These are phyloP conservation scores for Coleophoma cylindrospora DNA, from an alignment of 2,329 filamentous ascomycete species.

Conservation along the genomic window DNA sequence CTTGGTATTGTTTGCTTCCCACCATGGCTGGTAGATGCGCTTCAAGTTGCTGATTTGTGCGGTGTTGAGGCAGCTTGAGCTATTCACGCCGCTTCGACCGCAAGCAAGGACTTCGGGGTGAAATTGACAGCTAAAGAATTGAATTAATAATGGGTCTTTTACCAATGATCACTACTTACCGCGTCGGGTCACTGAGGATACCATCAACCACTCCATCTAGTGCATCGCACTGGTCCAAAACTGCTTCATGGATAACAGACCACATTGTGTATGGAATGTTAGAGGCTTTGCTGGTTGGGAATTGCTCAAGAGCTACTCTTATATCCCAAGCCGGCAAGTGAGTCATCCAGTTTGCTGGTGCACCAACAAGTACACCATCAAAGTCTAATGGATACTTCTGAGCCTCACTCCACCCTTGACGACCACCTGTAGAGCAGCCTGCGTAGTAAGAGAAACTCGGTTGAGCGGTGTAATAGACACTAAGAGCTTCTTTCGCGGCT, in stretches of 20 bases:
- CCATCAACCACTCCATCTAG: constrained; percentile 43
- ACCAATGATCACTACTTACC: neutral
- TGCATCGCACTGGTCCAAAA: constrained; percentile 42
- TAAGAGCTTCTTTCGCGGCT: neutral
- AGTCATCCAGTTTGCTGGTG: constrained; percentile 22
- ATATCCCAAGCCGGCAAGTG: constrained; percentile 3
- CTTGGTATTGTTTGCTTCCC: constrained; percentile 33
- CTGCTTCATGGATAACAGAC: constrained; percentile 28
- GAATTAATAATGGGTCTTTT: neutral
- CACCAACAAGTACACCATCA: constrained; percentile 39
- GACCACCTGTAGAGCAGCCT: constrained; percentile 42
- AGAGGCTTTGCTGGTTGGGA: constrained; percentile 2
- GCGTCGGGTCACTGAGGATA: constrained; percentile 31
- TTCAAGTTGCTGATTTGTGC: constrained; percentile 36
- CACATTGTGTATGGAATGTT: constrained; percentile 25
- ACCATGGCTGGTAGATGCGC: constrained; percentile 33
- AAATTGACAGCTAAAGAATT: constrained; percentile 26
- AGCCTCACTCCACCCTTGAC: constrained; percentile 37
- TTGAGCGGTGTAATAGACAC: neutral
- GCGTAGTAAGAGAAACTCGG: constrained; percentile 34
- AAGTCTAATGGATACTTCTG: constrained; percentile 40
- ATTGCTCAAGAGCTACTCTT: constrained; percentile 4
- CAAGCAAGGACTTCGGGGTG: constrained; percentile 28
- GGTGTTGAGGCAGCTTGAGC: constrained; percentile 37
- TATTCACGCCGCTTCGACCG: constrained; percentile 35